Base-by-base conservation (phyloP, 805 yeast species). In the Yamadazyma phyllophila region DNA sequence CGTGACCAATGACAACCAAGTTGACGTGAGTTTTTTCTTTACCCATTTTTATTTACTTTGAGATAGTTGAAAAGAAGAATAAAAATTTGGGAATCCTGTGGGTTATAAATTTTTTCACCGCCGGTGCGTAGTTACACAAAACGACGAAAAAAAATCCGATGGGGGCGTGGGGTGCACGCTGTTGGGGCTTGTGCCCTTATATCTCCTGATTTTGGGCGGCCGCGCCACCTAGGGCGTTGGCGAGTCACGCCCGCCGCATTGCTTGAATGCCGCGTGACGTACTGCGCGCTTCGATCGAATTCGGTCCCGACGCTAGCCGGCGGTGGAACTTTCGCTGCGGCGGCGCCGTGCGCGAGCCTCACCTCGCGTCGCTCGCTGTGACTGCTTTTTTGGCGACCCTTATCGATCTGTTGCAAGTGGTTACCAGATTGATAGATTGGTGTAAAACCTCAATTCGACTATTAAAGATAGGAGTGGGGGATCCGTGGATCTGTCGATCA, bases 1-100 rank as follows among this genome's bases (percentile, higher is more conserved):
- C 98, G 96, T 92, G 98, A 80, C 98, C 99, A 78, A 92, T 92
- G 74, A 94, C 98, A 78, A 94, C 99, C 81, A 92, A 96, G 96
- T 92, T 92, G 82, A 92, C 88, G 88, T 92, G 98, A 78, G 81
- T 69, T 86, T 92, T 91, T 71, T 83, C 96, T 79, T 89, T 89
- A 84, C 96, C 96, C 96, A 70, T 71, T 26, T 37, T 37, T 26
- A 37, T 29, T 30, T 29, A 31, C 15, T 32, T 32, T 20, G 12
- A 32, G 43, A 30, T 27, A 27, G 26, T 29, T 26, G 27, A 37
- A 26, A 39, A 39, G 41, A 39, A 39, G 35, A 39, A 39, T 12
- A 40, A 40, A 40, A 40, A 40, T 20, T 13, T 17, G 37, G 37
- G 43, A 32, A 32, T 27, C 33, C 36, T 17, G 31, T 32, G 37